Conservation (phyloP, 2,329 filamentous ascomycete species). For the Alternaria brassicicola region DNA sequence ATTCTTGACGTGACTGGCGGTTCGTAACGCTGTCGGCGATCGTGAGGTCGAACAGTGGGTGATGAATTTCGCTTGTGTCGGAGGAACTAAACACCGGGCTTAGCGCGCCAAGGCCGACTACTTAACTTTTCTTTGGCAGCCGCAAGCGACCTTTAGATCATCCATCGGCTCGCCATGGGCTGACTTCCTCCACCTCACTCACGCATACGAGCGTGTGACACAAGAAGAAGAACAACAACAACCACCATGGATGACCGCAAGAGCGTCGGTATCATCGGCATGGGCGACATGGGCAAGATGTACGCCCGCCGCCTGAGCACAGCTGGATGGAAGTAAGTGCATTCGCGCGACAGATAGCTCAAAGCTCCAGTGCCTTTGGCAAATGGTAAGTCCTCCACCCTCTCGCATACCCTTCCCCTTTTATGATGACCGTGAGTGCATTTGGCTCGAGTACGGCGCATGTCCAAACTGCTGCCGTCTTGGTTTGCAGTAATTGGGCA, state of each 20-base stretch:
- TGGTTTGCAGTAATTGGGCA: conserved; percentile 65
- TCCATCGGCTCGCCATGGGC: conserved; percentile 34
- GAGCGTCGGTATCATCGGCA: conserved; percentile 91
- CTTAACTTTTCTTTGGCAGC: conserved; percentile 29
- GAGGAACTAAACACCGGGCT: conserved; percentile 17
- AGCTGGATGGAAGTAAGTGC: conserved; percentile 92
- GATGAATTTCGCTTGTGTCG: conserved; percentile 23
- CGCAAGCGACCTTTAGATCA: conserved; percentile 10
- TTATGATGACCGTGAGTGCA: conserved; percentile 99
- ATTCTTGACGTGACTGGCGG: conserved; percentile 35
- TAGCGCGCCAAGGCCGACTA: conserved; percentile 19
- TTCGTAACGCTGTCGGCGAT: conserved; percentile 31
- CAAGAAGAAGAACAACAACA: no score
- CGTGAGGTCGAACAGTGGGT: conserved; percentile 26
- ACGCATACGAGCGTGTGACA: conserved; percentile 28
- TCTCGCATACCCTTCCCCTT: conserved; percentile 26
- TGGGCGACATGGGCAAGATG: conserved; percentile 99
- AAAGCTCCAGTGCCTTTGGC: conserved; percentile 9
- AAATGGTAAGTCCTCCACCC: conserved; percentile 35
- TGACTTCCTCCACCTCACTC: conserved; percentile 34
- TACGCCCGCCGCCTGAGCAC: conserved; percentile 86
- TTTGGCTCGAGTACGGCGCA: conserved; percentile 99
- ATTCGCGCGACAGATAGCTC: conserved; percentile 25
- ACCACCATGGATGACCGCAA: conserved; percentile 65
- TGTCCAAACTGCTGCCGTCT: conserved; percentile 72